Conservation (phyloP, 345 rosid species). For the Bruguiera parviflora region DNA sequence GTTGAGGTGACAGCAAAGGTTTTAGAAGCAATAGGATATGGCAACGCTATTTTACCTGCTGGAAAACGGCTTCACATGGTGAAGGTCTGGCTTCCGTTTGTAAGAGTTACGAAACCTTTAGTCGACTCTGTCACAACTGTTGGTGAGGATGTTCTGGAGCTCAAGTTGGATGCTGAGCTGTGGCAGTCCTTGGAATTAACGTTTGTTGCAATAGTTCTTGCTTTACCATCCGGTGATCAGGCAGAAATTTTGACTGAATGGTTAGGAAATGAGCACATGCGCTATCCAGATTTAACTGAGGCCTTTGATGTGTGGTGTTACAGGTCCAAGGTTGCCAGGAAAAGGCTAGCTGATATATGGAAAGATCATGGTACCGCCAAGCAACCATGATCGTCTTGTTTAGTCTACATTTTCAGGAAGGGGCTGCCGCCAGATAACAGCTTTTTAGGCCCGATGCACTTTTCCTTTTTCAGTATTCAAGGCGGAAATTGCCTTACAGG, state of each 20-base stretch:
- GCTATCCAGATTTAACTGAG: conserved; percentile 83
- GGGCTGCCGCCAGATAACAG: not conserved
- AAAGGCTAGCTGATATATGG: conserved; percentile 45
- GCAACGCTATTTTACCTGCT: conserved; percentile 67
- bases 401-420: not conserved
- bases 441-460: not conserved
- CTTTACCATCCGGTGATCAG: conserved; percentile 79
- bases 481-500: not conserved
- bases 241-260: conserved; percentile 81
- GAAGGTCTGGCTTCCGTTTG: conserved; percentile 88
- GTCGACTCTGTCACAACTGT: conserved; percentile 38
- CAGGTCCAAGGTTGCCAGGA: conserved; percentile 73
- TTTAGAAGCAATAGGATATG: conserved; percentile 68
- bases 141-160: conserved; percentile 32
- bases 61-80: conserved; percentile 58
- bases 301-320: conserved; percentile 92
- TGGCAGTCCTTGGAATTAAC: conserved; percentile 82
- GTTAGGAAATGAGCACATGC: conserved; percentile 48
- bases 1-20: conserved; percentile 73
- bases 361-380: conserved; percentile 22
- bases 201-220: conserved; percentile 62
- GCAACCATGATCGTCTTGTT: not conserved
- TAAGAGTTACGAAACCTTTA: conserved; percentile 56
- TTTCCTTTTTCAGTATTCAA: not conserved
- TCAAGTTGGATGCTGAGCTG: conserved; percentile 58